Evolutionary conservation across 257 asterid species (phyloP).

Genomic region (Solanum virginianum): DNA sequence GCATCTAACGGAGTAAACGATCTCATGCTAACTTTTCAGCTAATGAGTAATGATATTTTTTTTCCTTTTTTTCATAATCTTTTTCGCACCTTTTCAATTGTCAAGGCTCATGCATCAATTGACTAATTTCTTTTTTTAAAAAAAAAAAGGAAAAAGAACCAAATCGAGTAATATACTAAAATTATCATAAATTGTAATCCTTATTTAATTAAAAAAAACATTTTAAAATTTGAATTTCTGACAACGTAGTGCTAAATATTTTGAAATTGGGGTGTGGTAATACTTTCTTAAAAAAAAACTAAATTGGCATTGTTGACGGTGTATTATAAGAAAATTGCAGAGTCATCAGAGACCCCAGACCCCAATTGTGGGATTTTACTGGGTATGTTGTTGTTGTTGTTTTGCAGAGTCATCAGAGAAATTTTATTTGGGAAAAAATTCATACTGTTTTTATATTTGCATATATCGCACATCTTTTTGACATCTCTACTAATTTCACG

Average conservation of each 20-base stretch:
- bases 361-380: no score
- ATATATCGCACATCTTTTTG: not conserved
- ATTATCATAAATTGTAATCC: not conserved
- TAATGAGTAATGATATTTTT: not conserved
- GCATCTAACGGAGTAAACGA: not conserved
- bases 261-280: not conserved
- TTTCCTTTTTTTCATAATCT: not conserved
- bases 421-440: no score
- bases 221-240: not conserved
- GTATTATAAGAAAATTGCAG: not conserved
- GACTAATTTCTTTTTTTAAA: not conserved
- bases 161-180: not conserved
- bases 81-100: not conserved
- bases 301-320: not conserved
- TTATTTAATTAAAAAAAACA: not conserved
- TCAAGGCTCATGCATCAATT: not conserved
- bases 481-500: not conserved
- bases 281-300: not conserved
- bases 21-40: not conserved
- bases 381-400: no score
- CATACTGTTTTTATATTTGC: no score
- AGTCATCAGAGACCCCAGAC: no score
- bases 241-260: not conserved
- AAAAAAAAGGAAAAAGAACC: not conserved
- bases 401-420: not conserved